Conservation (phyloP, 2,329 filamentous ascomycete genomes). For the Tolypocladium cylindrosporum region DNA sequence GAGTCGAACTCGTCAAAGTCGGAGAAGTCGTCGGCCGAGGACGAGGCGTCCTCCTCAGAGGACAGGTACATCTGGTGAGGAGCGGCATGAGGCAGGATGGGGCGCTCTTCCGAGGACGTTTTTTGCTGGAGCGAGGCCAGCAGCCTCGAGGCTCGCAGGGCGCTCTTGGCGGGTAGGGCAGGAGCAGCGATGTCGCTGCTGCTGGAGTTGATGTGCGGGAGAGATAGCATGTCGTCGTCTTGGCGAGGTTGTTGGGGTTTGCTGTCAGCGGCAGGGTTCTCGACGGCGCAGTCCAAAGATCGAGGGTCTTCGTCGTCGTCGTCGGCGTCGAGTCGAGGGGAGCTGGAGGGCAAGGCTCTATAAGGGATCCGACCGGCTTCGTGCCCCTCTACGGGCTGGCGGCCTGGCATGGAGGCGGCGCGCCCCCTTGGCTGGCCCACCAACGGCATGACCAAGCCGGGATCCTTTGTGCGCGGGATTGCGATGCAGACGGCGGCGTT, state of each 20-base stretch:
- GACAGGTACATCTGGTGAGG: constrained; percentile 55
- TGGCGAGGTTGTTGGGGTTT: background rate
- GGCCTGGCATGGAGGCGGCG: constrained; percentile 10
- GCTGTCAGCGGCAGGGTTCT: background rate
- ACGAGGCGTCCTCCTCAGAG: constrained; percentile 56
- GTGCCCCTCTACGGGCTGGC: constrained; percentile 1
- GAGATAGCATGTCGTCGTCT: constrained; percentile 18
- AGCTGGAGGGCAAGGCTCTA: constrained; percentile 10
- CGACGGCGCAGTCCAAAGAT: background rate
- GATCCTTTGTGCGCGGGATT: background rate
- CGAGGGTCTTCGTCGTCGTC: background rate
- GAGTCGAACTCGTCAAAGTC: constrained; percentile 40
- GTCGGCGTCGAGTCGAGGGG: constrained; percentile 1
- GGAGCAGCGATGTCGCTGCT: constrained; percentile 21
- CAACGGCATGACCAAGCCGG: constrained; percentile 7
- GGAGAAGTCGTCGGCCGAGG: constrained; percentile 50
- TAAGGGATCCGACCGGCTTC: constrained; percentile 5
- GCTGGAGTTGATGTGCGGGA: constrained; percentile 10
- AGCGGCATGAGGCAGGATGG: constrained; percentile 26
- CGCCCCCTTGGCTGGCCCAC: constrained; percentile 5
- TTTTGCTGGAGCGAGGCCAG: constrained; percentile 22
- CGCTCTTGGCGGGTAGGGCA: constrained; percentile 39
- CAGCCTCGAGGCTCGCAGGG: constrained; percentile 35
- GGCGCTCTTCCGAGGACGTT: constrained; percentile 17
- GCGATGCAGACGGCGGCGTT: background rate